A percentile compares a stretch with the other conserved stretches of the same genome.
These are phyloP conservation scores for Canna indica DNA, from an alignment of 176 grass and related monocot genomes.

Conservation along the genomic window DNA sequence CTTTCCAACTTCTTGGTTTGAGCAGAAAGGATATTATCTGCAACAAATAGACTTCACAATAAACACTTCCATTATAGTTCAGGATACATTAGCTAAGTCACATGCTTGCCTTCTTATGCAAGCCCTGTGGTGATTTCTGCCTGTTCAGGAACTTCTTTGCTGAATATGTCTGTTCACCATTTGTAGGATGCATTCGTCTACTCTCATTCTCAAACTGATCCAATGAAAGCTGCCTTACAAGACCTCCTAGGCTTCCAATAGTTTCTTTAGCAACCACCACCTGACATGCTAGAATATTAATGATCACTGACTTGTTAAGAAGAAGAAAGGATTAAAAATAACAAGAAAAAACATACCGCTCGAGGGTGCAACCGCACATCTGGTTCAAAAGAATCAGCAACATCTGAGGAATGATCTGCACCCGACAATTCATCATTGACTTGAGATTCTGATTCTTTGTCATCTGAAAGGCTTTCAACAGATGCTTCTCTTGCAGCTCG, in stretches of 20 bases:
- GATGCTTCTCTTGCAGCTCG: constrained; percentile 87
- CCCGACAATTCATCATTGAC: constrained; percentile 51
- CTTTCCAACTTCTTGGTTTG: constrained; percentile 84
- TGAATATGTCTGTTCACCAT: constrained; percentile 56
- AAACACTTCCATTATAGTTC: constrained; percentile 15
- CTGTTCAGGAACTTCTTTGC: constrained; percentile 67
- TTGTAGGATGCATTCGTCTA: constrained; percentile 85
- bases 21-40: constrained; percentile 81
- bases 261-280: constrained; percentile 97
- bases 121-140: constrained; percentile 82
- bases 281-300: constrained; percentile 32
- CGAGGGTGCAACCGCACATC: constrained; percentile 78
- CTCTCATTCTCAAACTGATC: constrained; percentile 99
- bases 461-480: constrained; percentile 67
- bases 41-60: constrained; percentile 19
- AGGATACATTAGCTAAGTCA: constrained; percentile 9
- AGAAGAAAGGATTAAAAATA: constrained; percentile 13
- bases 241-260: constrained; percentile 81
- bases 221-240: constrained; percentile 83
- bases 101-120: constrained; percentile 75
- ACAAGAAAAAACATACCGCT: constrained; percentile 52
- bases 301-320: constrained; percentile 1
- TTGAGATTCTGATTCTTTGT: constrained; percentile 64
- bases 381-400: constrained; percentile 56
- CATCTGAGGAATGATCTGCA: constrained; percentile 43